phyloP scores from a whole-genome alignment of 192 early-diverging fungal genomes.

The Phycomyces blakesleeanus region DNA sequence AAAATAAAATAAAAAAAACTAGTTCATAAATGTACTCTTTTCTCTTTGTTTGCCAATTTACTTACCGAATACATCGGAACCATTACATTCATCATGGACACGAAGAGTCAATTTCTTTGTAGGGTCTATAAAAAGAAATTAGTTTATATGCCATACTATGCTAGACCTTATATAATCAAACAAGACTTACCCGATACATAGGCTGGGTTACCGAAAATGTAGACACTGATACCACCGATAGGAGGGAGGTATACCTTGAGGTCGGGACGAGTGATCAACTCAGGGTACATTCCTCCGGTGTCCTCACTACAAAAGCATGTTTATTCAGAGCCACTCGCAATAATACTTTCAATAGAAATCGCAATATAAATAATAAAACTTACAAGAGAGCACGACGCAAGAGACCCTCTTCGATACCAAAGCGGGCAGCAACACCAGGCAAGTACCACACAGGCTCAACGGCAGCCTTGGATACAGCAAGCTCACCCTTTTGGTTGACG shows the following conservation, averaged over 20 bases:
- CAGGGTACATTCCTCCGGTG: conserved; percentile 92
- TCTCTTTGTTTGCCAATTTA: background rate
- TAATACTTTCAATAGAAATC: too few species aligned
- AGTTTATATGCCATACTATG: background rate
- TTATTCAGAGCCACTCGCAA: background rate
- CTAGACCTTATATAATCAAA: too few species aligned
- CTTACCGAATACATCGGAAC: conserved; percentile 78
- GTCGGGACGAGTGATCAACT: conserved; percentile 88
- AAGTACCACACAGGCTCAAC: conserved; percentile 94
- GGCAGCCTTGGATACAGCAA: conserved; percentile 89
- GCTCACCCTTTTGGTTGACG: conserved; percentile 69
- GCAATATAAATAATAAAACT: too few species aligned
- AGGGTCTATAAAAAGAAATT: conserved; percentile 50
- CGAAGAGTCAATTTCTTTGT: conserved; percentile 77
- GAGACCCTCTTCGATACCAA: conserved; percentile 80
- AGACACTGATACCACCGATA: conserved; percentile 88
- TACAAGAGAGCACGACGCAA: conserved; percentile 84
- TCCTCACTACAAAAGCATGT: conserved; percentile 56
- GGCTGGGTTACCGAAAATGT: conserved; percentile 88
- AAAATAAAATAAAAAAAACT: too few species aligned
- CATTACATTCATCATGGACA: conserved; percentile 96
- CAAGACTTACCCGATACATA: conserved; percentile 50
- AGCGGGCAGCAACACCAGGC: conserved; percentile 85
- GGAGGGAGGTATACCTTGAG: conserved; percentile 92
- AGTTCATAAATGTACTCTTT: too few species aligned